Conservation (phyloP, 2,329 filamentous ascomycete genomes). For the Colletotrichum sp. region DNA sequence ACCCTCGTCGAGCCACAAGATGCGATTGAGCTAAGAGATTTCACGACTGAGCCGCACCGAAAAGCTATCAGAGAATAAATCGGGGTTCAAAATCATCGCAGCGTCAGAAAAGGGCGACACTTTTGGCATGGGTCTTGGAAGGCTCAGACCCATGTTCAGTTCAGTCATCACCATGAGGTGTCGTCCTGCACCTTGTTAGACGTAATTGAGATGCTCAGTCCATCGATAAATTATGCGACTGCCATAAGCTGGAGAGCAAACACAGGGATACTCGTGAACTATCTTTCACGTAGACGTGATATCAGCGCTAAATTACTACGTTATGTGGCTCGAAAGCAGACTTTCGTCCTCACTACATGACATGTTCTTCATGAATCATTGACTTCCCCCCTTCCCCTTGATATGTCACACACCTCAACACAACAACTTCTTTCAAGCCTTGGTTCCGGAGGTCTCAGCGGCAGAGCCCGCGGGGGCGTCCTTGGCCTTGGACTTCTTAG, state of each 20-base stretch:
- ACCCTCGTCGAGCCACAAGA: not conserved
- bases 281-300: not conserved
- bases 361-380: not conserved
- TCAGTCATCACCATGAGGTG: not conserved
- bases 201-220: not conserved
- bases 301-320: not conserved
- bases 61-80: not conserved
- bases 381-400: not conserved
- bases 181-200: not conserved
- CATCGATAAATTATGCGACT: not conserved
- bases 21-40: not conserved
- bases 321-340: not conserved
- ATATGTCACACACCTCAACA: not conserved
- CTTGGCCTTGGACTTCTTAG: slow-evolving; percentile 48
- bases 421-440: not conserved
- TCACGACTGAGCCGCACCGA: not conserved
- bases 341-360: not conserved
- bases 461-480: not conserved
- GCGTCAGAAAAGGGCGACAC: not conserved
- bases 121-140: not conserved
- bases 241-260: not conserved
- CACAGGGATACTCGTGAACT: not conserved
- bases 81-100: not conserved
- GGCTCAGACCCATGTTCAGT: not conserved
- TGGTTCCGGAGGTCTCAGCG: not conserved